Evolutionary conservation across 371 early-diverging fungal genomes (phyloP).

Genomic region (Quaeritorhiza haematococci): DNA sequence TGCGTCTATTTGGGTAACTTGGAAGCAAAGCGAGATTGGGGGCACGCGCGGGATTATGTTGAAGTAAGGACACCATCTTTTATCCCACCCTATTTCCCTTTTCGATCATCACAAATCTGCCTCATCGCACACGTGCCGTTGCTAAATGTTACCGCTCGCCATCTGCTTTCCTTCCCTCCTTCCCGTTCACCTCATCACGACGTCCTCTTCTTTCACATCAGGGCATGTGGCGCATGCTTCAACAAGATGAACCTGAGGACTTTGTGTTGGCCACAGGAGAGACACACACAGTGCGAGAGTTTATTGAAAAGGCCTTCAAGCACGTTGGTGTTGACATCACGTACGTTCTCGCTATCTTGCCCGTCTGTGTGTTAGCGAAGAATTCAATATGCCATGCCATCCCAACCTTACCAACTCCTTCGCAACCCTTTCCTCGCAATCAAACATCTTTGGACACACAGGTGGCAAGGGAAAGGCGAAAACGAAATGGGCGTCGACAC

Average conservation of each 20-base stretch:
- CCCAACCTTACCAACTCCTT: too few species aligned
- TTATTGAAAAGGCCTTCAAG: slow-evolving; percentile 74
- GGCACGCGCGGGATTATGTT: slow-evolving; percentile 81
- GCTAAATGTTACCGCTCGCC: background rate
- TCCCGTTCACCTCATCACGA: background rate
- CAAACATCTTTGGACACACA: background rate
- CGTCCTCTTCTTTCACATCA: slow-evolving; percentile 11
- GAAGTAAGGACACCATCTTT: slow-evolving; percentile 24
- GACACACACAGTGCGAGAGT: slow-evolving; percentile 78
- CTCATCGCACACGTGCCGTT: background rate
- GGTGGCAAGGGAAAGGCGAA: slow-evolving; percentile 75
- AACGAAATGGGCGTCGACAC: slow-evolving; percentile 66
- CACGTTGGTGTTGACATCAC: slow-evolving; percentile 61
- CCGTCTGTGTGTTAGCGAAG: too few species aligned
- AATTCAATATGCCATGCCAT: too few species aligned
- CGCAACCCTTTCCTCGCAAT: background rate
- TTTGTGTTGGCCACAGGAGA: slow-evolving; percentile 82
- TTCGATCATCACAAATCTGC: background rate
- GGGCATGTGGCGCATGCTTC: slow-evolving; percentile 87
- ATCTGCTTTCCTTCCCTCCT: background rate
- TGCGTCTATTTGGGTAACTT: slow-evolving; percentile 78
- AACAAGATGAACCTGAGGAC: slow-evolving; percentile 73
- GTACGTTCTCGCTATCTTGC: slow-evolving; percentile 11
- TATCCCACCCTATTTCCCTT: background rate
- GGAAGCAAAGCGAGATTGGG: slow-evolving; percentile 85